Conservation (phyloP, 257 asterid genomes). For the Ocimum tenuiflorum region DNA sequence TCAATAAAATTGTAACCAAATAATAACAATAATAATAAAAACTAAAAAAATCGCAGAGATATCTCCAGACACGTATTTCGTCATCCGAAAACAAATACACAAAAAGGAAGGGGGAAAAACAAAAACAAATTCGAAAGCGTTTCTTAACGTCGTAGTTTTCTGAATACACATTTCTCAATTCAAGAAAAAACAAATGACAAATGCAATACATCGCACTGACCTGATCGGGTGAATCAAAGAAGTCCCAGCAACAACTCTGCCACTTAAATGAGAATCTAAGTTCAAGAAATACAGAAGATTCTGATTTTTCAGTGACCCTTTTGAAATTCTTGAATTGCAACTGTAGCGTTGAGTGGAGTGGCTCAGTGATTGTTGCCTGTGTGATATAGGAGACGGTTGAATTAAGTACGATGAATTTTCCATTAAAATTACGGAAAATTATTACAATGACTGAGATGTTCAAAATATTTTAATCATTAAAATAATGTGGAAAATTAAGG, state of each 20-base stretch:
- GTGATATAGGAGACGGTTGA: not conserved
- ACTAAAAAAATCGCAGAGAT: not conserved
- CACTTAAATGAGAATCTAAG: constrained; percentile 14
- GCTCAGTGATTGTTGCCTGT: constrained; percentile 8
- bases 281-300: constrained; percentile 16
- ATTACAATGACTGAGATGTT: too few species aligned
- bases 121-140: too few species aligned
- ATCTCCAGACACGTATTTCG: not conserved
- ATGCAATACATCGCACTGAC: constrained; percentile 24
- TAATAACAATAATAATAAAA: not conserved
- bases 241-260: not conserved
- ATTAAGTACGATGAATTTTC: constrained; percentile 11
- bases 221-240: constrained; percentile 33
- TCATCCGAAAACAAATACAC: not conserved
- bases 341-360: not conserved
- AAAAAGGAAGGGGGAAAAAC: too few species aligned
- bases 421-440: not conserved
- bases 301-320: constrained; percentile 27
- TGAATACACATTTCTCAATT: too few species aligned
- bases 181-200: not conserved
- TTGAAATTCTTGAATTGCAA: constrained; percentile 19
- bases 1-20: not conserved
- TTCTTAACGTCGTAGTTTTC: too few species aligned
- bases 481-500: not conserved
- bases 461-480: not conserved